Conservation (phyloP, 2,329 filamentous ascomycete genomes). For the Sclerotinia minor region DNA sequence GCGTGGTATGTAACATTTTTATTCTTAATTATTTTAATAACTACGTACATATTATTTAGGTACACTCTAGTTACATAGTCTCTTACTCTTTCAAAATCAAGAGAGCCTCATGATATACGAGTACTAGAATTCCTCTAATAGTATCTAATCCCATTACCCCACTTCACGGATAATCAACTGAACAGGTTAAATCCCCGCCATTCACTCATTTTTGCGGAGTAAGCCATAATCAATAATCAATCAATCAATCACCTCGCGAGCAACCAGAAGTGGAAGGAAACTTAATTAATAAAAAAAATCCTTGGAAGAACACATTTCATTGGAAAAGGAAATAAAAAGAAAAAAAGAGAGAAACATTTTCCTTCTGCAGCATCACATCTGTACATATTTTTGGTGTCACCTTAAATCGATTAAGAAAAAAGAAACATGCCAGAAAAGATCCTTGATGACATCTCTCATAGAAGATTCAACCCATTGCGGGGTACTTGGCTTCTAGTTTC, state of each 20-base stretch:
- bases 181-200: constrained; percentile 1
- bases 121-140: no score
- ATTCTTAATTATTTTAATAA: no score
- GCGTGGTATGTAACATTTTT: no score
- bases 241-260: background rate
- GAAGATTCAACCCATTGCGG: constrained; percentile 87
- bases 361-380: background rate
- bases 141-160: no score
- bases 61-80: no score
- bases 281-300: background rate
- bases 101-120: constrained; percentile 1
- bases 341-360: background rate
- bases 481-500: constrained; percentile 93
- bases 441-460: constrained; percentile 93
- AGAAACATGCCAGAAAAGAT: constrained; percentile 67
- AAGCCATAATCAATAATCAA: no score
- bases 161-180: constrained; percentile 11
- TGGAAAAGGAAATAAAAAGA: background rate
- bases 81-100: background rate
- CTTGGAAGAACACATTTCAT: constrained; percentile 4
- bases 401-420: background rate
- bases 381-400: background rate
- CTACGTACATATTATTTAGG: no score
- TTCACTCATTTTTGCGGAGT: constrained; percentile 3
- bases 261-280: constrained; percentile 2